Base-by-base conservation (phyloP, 495 filamentous ascomycete species). In the Cercophora scortea region DNA sequence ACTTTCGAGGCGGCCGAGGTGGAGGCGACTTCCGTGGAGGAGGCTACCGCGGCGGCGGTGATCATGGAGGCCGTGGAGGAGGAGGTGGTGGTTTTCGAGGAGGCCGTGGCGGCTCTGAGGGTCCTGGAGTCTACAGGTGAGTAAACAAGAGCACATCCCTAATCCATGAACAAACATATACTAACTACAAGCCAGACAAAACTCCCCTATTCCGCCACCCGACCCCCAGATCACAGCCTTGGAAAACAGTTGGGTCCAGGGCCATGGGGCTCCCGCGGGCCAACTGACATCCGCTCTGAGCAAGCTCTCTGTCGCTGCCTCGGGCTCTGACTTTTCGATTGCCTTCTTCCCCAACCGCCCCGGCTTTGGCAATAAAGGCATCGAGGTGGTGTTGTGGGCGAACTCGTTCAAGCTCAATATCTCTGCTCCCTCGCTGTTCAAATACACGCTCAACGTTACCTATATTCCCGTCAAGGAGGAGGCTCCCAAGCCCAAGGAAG, bases 381-480 rank as follows among this genome's bases (percentile, higher is more conserved):
- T 34, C 7, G 46, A 62, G 15, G 68, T 83, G 4, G 61, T 65
- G 7, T 70, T 88, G 0, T 85, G 78, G 72, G 74, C 85, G 36
- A 88, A 88, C 62, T 85, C 84, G 52, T 79, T 87, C 55, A 66
- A 75, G 3, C 49, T 88, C 18, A 67, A 69, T 58, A 32, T 74
- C 53, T 55, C 71, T 57, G 42, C 54, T 9, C 51, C 56, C 50
- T 16, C 61, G 56, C 41, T 80, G 3, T 71, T 60, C 45, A 66
- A 60, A 41, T 77, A 77, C 43, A 50, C 49, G 6, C n/a, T 76
- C 5, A 55, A 62, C 9, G 65, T 65, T 8, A 53, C 48, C 6
- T 25, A 48, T 6, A 32, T 33, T n/a, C 25, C n/a, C 15, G n/a
- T 48, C 35, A 8, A 44, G 32, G 33, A 42, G 32, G 32, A 44